These are phyloP conservation scores for Penicillium sclerotiorum DNA, from an alignment of 2,329 filamentous ascomycete genomes.

Conservation along the genomic window DNA sequence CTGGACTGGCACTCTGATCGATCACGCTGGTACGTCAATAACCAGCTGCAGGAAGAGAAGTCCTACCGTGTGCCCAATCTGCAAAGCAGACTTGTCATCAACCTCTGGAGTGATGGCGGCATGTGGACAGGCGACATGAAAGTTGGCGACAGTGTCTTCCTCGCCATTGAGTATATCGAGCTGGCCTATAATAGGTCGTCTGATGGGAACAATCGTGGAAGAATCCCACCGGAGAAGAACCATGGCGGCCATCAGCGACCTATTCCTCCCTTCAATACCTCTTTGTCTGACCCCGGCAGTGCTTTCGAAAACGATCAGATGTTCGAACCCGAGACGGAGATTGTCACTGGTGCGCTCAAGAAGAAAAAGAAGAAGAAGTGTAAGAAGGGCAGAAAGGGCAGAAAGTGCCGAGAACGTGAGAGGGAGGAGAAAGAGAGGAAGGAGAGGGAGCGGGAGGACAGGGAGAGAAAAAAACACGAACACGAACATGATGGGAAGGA, in stretches of 20 bases:
- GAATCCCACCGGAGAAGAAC: constrained; percentile 10
- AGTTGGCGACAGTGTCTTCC: constrained; percentile 38
- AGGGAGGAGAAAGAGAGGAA: constrained; percentile 11
- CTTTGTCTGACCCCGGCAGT: not conserved
- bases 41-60: constrained; percentile 32
- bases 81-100: constrained; percentile 42
- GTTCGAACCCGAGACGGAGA: constrained; percentile 10
- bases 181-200: constrained; percentile 42
- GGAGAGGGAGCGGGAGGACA: constrained; percentile 13
- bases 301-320: not conserved
- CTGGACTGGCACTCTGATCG: constrained; percentile 42
- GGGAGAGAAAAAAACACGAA: constrained; percentile 8
- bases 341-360: constrained; percentile 6
- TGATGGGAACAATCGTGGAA: constrained; percentile 3
- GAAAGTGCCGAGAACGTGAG: constrained; percentile 16
- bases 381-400: constrained; percentile 17
- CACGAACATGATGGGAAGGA: not conserved
- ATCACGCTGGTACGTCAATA: constrained; percentile 44
- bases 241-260: constrained; percentile 19
- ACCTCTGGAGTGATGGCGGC: constrained; percentile 49
- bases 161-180: constrained; percentile 48
- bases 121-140: constrained; percentile 46
- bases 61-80: constrained; percentile 39
- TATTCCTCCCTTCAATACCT: not conserved
- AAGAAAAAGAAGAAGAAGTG: constrained; percentile 12